A percentile compares a stretch with the other conserved stretches of the same genome.
Conservation (phyloP, 2,329 filamentous ascomycete species). For the Pestalotiopsis fici region DNA sequence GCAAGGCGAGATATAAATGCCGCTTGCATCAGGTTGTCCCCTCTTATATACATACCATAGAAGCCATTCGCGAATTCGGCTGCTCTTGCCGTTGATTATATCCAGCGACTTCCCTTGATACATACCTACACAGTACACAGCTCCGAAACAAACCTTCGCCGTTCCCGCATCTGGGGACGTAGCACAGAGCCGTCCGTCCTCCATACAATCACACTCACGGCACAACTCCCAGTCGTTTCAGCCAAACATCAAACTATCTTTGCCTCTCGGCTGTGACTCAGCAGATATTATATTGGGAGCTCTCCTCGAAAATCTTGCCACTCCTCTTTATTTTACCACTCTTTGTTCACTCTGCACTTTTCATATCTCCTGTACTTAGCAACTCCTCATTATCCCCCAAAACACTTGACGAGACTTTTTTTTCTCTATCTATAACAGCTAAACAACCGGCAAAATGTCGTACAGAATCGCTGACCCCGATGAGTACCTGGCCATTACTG, state of each 20-base stretch:
- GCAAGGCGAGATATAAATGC: background rate
- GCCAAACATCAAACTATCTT: background rate
- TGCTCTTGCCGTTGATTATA: background rate
- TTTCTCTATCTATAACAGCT: background rate
- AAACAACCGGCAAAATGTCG: slow-evolving; percentile 44
- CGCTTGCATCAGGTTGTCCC: background rate
- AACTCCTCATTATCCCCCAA: background rate
- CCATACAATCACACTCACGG: background rate
- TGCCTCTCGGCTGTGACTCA: background rate
- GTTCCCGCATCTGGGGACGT: background rate
- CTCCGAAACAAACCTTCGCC: background rate
- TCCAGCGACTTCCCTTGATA: background rate
- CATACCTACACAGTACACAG: too few species aligned
- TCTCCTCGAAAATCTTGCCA: background rate
- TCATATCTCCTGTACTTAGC: background rate
- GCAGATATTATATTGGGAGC: background rate
- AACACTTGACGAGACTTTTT: background rate
- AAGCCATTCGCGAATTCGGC: background rate
- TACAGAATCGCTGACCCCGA: slow-evolving; percentile 74
- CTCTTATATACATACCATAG: background rate
- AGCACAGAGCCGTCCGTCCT: background rate
- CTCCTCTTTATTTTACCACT: background rate
- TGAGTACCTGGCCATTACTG: slow-evolving; percentile 86
- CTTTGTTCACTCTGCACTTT: background rate
- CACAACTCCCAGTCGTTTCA: background rate